Percentiles rank a stretch among this genome's conserved stretches.
These are phyloP conservation scores for Psidium friedrichsthalianum DNA, from an alignment of 345 rosid species.

Conservation along the genomic window DNA sequence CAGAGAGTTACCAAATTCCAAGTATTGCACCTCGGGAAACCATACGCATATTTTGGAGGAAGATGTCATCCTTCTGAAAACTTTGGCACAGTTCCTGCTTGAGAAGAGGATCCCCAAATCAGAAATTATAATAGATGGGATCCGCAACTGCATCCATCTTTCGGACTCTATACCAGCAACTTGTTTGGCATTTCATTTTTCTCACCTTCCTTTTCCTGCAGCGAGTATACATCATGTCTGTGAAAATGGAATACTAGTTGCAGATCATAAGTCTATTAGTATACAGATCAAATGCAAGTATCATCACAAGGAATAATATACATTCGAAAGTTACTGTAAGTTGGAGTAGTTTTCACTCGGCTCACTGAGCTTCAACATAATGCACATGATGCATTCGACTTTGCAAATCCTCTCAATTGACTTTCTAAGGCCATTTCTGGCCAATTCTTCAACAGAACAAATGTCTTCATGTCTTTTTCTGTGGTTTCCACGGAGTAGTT, in stretches of 20 bases:
- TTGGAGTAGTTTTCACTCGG: not conserved
- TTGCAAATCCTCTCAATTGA: not conserved
- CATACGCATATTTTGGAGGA: not conserved
- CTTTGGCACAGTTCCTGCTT: not conserved
- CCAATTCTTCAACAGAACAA: not conserved
- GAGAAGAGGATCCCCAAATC: not conserved
- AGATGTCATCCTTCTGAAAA: not conserved
- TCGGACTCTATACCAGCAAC: not conserved
- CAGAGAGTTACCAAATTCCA: not conserved
- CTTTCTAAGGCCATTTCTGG: not conserved
- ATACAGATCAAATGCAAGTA: not conserved
- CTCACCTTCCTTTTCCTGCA: conserved; percentile 34
- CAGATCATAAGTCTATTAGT: not conserved
- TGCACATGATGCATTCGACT: not conserved
- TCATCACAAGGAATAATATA: not conserved
- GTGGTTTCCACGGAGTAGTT: not conserved
- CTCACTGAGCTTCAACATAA: not conserved
- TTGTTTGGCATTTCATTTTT: conserved; percentile 31
- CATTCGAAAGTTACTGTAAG: not conserved
- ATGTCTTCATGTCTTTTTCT: not conserved
- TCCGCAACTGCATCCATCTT: not conserved
- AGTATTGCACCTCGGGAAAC: not conserved
- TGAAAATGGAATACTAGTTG: not conserved
- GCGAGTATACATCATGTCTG: not conserved
- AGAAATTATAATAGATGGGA: not conserved